phyloP scores from a whole-genome alignment of 306 rosid species.

The Quercus gilva region DNA sequence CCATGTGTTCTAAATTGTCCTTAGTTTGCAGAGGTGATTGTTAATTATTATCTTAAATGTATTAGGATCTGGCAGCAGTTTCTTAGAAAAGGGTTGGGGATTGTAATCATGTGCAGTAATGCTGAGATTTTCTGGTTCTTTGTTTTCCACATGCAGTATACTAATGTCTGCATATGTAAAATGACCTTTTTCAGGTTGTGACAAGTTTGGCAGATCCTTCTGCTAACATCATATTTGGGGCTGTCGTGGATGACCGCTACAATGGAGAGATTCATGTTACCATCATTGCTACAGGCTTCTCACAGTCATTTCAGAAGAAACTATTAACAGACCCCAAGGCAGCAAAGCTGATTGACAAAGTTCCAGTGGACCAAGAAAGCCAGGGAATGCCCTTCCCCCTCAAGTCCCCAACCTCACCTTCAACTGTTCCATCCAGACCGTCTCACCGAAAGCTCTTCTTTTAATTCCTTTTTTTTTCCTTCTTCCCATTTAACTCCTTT shows the following conservation, averaged over 20 bases:
- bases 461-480: conserved; percentile 17
- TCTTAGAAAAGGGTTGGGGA: too few species aligned
- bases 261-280: conserved; percentile 93
- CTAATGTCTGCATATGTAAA: neutral
- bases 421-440: conserved; percentile 51
- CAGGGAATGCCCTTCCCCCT: conserved; percentile 52
- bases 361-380: conserved; percentile 58
- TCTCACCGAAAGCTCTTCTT: conserved; percentile 71
- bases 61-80: too few species aligned
- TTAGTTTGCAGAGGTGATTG: too few species aligned
- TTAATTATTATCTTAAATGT: too few species aligned
- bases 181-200: conserved; percentile 59
- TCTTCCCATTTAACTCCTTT: neutral
- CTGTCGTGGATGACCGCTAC: conserved; percentile 93
- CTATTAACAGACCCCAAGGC: conserved; percentile 87
- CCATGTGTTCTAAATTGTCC: too few species aligned
- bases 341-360: conserved; percentile 61
- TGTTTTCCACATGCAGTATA: neutral
- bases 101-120: neutral
- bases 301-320: conserved; percentile 87
- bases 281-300: conserved; percentile 89
- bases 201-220: conserved; percentile 98
- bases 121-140: neutral
- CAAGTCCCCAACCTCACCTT: conserved; percentile 38
- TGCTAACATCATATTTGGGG: conserved; percentile 93